Evolutionary conservation across 2,329 filamentous ascomycete species (phyloP).

Genomic region (Dothiorella sarmentorum): DNA sequence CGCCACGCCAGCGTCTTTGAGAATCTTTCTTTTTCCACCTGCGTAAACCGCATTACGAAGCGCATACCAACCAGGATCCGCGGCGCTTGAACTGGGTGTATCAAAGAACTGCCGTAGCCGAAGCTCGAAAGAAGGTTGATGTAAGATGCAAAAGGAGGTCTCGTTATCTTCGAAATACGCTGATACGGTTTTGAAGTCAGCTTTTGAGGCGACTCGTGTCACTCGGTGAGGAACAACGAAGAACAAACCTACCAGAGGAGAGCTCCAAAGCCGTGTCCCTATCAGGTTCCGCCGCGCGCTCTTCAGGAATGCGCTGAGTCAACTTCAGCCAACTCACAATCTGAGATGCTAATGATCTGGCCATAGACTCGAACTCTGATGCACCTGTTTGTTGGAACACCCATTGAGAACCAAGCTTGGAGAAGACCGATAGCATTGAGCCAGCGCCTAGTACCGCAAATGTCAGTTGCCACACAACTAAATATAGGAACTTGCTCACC

Average conservation of each 20-base stretch:
- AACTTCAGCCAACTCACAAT: not conserved
- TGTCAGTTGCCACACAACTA: not conserved
- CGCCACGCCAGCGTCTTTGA: not conserved
- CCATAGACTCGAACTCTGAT: not conserved
- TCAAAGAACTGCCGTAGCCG: not conserved
- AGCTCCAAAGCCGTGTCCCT: not conserved
- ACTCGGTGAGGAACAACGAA: too few relatives aligned
- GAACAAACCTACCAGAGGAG: not conserved
- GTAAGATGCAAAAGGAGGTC: not conserved
- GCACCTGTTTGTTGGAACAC: not conserved
- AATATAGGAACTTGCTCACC: not conserved
- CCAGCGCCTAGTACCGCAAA: not conserved
- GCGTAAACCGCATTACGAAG: slow-evolving; percentile 1
- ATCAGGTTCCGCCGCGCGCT: not conserved
- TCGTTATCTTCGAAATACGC: not conserved
- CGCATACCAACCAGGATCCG: not conserved
- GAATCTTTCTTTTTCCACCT: not conserved
- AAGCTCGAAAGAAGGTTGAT: not conserved
- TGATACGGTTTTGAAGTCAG: not conserved
- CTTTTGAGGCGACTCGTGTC: not conserved
- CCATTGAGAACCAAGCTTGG: not conserved
- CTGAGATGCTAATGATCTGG: not conserved
- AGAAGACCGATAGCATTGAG: not conserved
- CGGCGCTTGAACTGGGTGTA: too few relatives aligned
- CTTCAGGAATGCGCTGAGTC: not conserved